These are phyloP conservation scores for Fusarium tjaetaba DNA, from an alignment of 2,329 filamentous ascomycete species.

Conservation along the genomic window DNA sequence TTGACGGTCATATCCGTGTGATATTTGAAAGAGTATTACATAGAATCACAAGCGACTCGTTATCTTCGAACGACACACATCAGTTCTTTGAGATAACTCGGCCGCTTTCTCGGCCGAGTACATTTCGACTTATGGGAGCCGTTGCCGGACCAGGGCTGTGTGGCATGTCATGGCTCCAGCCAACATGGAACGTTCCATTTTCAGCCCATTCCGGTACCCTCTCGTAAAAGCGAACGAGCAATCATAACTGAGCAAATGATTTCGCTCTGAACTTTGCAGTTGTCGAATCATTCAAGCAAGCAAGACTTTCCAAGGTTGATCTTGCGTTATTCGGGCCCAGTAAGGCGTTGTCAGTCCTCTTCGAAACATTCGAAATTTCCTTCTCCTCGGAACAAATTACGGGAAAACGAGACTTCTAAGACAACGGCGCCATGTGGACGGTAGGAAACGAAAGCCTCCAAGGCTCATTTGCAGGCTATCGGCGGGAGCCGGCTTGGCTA, in stretches of 20 bases:
- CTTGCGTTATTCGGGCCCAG: neutral
- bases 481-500: constrained; percentile 31
- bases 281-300: neutral
- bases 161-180: constrained; percentile 32
- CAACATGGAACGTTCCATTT: constrained; percentile 36
- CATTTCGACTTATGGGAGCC: constrained; percentile 2
- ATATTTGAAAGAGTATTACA: neutral
- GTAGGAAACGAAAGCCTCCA: neutral
- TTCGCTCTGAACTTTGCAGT: neutral
- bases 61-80: neutral
- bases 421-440: constrained; percentile 6
- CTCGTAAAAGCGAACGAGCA: neutral
- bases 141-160: constrained; percentile 19
- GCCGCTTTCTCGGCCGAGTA: constrained; percentile 33
- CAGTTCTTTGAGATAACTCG: constrained; percentile 12
- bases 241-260: neutral
- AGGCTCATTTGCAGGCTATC: constrained; percentile 24
- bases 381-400: neutral
- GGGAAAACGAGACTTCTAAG: neutral
- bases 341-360: neutral
- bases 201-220: constrained; percentile 10
- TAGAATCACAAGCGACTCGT: neutral
- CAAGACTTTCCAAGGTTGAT: neutral
- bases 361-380: neutral
- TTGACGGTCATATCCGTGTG: neutral